Evolutionary conservation across 352 stramenopile species (phyloP).

Genomic region (Phytophthora pistaciae): DNA sequence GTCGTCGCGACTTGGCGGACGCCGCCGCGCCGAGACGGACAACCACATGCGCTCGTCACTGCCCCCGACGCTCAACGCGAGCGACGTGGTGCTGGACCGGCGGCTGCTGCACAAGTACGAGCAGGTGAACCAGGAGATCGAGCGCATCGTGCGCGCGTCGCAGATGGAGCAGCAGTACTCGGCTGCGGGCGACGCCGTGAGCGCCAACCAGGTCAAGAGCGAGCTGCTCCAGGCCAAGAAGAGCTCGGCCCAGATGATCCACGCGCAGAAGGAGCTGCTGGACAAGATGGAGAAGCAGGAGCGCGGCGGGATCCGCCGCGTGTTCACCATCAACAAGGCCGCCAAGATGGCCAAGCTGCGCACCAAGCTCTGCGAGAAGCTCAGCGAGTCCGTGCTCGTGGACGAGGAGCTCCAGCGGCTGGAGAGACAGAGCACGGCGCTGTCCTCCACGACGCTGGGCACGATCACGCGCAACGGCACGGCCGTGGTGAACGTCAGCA

Average conservation of each 20-base stretch:
- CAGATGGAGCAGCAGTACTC: constrained; percentile 48
- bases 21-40: constrained; percentile 43
- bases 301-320: constrained; percentile 62
- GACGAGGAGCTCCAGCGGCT: constrained; percentile 76
- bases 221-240: constrained; percentile 72
- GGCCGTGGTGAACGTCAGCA: constrained; percentile 45
- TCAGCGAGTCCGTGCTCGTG: constrained; percentile 69
- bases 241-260: constrained; percentile 79
- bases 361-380: constrained; percentile 75
- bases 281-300: constrained; percentile 87
- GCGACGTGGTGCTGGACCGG: constrained; percentile 62
- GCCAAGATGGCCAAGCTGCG: constrained; percentile 80
- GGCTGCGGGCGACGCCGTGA: constrained; percentile 18
- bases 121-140: constrained; percentile 80
- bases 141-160: constrained; percentile 71
- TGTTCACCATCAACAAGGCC: constrained; percentile 78
- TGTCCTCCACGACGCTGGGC: constrained; percentile 67
- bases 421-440: constrained; percentile 69
- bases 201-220: constrained; percentile 43
- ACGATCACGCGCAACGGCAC: constrained; percentile 45
- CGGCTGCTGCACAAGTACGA: constrained; percentile 80
- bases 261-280: constrained; percentile 83
- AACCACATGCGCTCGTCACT: constrained; percentile 46
- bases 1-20: constrained; percentile 14
- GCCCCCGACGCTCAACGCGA: constrained; percentile 35